Evolutionary conservation across 805 yeast genomes (phyloP), one percentile per base, ranked within the genome.

Genomic region (Teunomyces barrocoloradensis): DNA sequence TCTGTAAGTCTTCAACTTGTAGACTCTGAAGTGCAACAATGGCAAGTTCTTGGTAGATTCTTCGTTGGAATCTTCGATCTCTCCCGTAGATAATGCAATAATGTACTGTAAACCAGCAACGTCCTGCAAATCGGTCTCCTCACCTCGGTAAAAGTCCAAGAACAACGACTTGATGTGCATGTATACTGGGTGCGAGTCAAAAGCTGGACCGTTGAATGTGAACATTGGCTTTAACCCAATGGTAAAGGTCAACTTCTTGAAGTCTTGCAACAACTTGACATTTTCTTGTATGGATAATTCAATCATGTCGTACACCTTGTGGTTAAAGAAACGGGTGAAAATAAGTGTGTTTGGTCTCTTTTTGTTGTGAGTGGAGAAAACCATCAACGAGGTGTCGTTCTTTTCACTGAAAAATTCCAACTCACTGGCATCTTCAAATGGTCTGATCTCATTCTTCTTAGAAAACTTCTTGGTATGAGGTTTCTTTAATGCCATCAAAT

Each of bases 141-240:
- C 89, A 40, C 90, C 98, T 57, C 95, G 78, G 78, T 85, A 94
- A 65, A 94, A 86, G 68, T 94, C 99, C 54, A 94, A 61, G 60
- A 94, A 90, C 54, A 91, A 74, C 0, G 97, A 89, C 70, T 92
- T 92, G 53, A 90, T 63, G 52, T 91, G 97, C 65, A 78, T 81
- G 69, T 78, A 91, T 21, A 85, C 84, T 25, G 97, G 96, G 62
- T 92, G 89, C 10, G 84, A 75, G 56, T 94, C 98, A 60, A 94
- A 94, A 7, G 86, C 86, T 18, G 94, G 83, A 38, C 99, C 97
- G 64, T 89, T 89, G 75, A 94, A 94, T 3, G 86, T 77, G 67
- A 94, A 87, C 91, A 94, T 82, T 50, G 99, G 99, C 65, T 89
- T 91, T 64, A 92, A 74, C 25, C 99, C 99, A 33, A 92, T 75